A percentile compares a stretch with the other conserved stretches of the same genome.
Evolutionary conservation across 176 grass and related monocot genomes (phyloP).

Genomic region (Oryza officinalis): DNA sequence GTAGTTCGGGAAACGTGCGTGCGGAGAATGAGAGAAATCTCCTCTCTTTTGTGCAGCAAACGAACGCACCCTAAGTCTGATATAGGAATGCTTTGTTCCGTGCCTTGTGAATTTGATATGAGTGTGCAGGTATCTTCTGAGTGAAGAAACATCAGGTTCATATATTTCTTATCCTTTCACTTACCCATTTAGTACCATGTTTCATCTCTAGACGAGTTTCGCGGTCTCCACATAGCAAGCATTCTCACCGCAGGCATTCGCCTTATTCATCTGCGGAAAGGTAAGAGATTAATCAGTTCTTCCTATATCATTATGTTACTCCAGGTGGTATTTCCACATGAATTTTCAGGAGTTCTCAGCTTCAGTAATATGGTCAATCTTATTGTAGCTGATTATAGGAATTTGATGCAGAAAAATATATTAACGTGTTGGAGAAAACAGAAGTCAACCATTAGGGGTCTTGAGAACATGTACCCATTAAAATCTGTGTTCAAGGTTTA

Average conservation of each 20-base stretch:
- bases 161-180: slow-evolving; percentile 55
- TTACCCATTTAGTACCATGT: slow-evolving; percentile 79
- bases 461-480: background rate
- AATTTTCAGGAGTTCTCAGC: slow-evolving; percentile 7
- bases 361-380: slow-evolving; percentile 15
- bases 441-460: background rate
- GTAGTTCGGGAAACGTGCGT: no score
- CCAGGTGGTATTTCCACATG: slow-evolving; percentile 34
- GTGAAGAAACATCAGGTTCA: slow-evolving; percentile 67
- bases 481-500: background rate
- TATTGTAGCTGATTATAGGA: slow-evolving; percentile 7
- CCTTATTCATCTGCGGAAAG: slow-evolving; percentile 68
- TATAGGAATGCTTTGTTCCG: slow-evolving; percentile 19
- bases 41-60: no score
- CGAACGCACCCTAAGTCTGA: no score
- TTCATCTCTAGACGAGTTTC: slow-evolving; percentile 93
- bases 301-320: slow-evolving; percentile 38
- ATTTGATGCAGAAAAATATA: slow-evolving; percentile 14
- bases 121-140: slow-evolving; percentile 57
- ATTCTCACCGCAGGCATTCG: slow-evolving; percentile 85
- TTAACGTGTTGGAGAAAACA: background rate
- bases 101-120: slow-evolving; percentile 40
- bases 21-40: no score
- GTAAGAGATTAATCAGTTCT: slow-evolving; percentile 55
- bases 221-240: slow-evolving; percentile 93